Evolutionary conservation across 352 stramenopile genomes (phyloP), one percentile per base, ranked within the genome.

Genomic region (Phytopythium montanum): DNA sequence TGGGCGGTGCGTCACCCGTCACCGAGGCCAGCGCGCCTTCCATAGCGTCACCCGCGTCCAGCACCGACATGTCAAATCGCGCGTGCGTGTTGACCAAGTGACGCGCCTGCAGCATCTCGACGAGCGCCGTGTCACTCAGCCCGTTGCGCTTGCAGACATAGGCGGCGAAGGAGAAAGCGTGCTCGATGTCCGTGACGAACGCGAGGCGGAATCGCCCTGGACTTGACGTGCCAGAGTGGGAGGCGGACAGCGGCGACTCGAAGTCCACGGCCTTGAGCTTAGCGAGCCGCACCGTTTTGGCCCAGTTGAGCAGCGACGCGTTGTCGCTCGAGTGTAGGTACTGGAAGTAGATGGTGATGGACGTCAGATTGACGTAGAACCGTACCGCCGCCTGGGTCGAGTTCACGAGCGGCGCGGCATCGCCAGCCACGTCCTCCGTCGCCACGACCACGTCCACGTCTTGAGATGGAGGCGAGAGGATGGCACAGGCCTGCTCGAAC

Each of bases 311-410:
- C 53, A 93, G 60, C 26, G 80, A 75, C 28, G 72, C 75, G 55
- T 92, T 82, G 13, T 77, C 65, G 59, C 65, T 89, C 18, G 81
- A 88, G 60, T 93, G 75, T 5, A 92, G 66, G 65, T 88, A 86
- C 68, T 95, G 83, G 53, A 92, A 95, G 68, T 89, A 92, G 31
- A 95, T 71, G 25, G 85, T 77, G 28, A 92, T 69, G 39, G 85
- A 95, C n/a, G 85, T 95, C 29, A 95, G 63, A 55, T 95, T 91
- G 54, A 93, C 62, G 65, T 88, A 92, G 49, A 95, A 95, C 38
- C 87, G 75, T 10, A 72, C 79, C 8, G 73, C 70, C 39, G 66
- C 74, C 38, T 81, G 72, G 50, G 78, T 81, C 42, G 65, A 76
- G 31, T 73, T 72, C 23, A 73, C 44, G 2, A 86, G 51, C 4